Percentiles rank a stretch among this genome's conserved stretches.
phyloP scores from a whole-genome alignment of 768 basidiomycete species.

The Mycena albidolilacea region DNA sequence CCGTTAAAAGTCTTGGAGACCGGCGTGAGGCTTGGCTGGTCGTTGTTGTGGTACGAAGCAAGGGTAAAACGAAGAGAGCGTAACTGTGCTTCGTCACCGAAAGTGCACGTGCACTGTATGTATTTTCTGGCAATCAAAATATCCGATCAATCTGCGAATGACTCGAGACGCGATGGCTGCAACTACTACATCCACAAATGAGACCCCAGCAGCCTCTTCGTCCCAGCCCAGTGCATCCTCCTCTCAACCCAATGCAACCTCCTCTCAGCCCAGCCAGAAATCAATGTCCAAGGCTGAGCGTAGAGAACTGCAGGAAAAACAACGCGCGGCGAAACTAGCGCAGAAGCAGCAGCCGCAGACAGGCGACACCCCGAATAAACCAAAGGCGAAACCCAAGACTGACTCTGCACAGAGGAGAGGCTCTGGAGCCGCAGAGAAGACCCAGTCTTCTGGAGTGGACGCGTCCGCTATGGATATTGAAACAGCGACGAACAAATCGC shows the following conservation, averaged over 20 bases:
- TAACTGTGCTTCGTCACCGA: background rate
- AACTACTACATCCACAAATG: slow-evolving; percentile 15
- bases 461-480: slow-evolving; percentile 45
- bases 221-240: slow-evolving; percentile 50
- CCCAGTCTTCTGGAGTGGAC: slow-evolving; percentile 43
- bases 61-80: background rate
- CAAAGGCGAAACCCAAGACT: slow-evolving; percentile 44
- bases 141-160: background rate
- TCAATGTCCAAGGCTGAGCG: slow-evolving; percentile 87
- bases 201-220: slow-evolving; percentile 36
- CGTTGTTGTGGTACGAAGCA: slow-evolving; percentile 7
- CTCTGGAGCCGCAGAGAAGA: slow-evolving; percentile 46
- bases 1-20: slow-evolving; percentile 27
- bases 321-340: slow-evolving; percentile 81
- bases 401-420: slow-evolving; percentile 45
- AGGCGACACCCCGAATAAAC: slow-evolving; percentile 33
- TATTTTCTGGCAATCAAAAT: background rate
- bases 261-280: slow-evolving; percentile 69
- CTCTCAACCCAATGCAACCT: slow-evolving; percentile 50
- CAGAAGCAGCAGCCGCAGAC: slow-evolving; percentile 53
- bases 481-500: slow-evolving; percentile 61
- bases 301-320: slow-evolving; percentile 83
- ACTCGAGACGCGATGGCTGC: slow-evolving; percentile 25
- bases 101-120: background rate
- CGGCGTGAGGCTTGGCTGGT: background rate